phyloP scores from a whole-genome alignment of 208 protist genomes.

The Trichomonas gallinae region DNA sequence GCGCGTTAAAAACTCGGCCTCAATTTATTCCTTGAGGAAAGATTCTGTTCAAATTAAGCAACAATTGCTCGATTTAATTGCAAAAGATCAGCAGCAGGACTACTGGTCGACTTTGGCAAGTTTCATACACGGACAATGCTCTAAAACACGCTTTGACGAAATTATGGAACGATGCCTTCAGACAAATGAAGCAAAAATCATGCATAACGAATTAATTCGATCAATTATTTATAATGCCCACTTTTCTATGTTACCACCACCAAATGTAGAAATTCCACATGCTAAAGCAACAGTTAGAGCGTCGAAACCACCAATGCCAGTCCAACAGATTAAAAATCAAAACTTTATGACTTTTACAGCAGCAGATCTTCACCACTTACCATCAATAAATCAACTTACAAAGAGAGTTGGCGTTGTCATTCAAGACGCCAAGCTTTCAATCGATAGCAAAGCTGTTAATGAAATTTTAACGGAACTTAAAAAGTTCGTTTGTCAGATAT shows the following conservation, averaged over 20 bases:
- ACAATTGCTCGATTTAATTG: not conserved
- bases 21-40: not conserved
- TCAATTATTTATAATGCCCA: slow-evolving; percentile 11
- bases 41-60: not conserved
- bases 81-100: not conserved
- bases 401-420: not conserved
- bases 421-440: not conserved
- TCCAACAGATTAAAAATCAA: too few species aligned
- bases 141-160: not conserved
- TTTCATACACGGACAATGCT: not conserved
- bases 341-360: not conserved
- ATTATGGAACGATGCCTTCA: not conserved
- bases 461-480: not conserved
- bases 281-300: not conserved
- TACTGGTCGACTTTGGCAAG: not conserved
- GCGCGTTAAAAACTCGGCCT: not conserved
- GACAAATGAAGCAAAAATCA: not conserved
- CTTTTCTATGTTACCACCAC: slow-evolving; percentile 17
- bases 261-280: not conserved
- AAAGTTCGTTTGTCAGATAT: not conserved
- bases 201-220: slow-evolving; percentile 11
- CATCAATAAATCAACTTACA: not conserved
- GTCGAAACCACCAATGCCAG: not conserved
- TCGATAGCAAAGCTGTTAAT: not conserved
- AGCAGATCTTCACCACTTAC: not conserved